phyloP scores from a whole-genome alignment of 108 stramenopile genomes.

The Ochromonas danica region DNA sequence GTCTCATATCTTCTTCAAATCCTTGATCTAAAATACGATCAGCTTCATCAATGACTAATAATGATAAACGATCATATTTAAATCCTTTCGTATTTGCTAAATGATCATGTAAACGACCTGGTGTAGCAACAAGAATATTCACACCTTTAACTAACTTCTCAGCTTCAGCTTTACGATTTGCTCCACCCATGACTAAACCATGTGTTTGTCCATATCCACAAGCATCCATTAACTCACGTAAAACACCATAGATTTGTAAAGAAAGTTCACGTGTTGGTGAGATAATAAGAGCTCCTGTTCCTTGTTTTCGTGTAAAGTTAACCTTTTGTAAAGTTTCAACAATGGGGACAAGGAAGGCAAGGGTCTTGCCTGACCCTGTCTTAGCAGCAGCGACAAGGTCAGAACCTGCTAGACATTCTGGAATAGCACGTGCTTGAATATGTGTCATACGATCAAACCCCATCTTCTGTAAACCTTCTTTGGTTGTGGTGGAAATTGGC shows the following conservation, averaged over 20 bases:
- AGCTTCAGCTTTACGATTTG: slow-evolving; percentile 91
- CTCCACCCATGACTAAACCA: slow-evolving; percentile 90
- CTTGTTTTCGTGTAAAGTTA: slow-evolving; percentile 51
- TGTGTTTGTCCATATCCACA: slow-evolving; percentile 82
- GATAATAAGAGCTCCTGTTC: slow-evolving; percentile 93
- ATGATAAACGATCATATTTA: slow-evolving; percentile 74
- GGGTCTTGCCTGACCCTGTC: no score
- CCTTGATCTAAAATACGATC: slow-evolving; percentile 97
- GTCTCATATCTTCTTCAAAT: slow-evolving; percentile 96
- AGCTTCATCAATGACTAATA: slow-evolving; percentile 97
- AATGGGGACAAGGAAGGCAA: slow-evolving; percentile 90
- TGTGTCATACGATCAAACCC: slow-evolving; percentile 85
- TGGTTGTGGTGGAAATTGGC: slow-evolving; percentile 82
- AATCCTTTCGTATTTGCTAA: slow-evolving; percentile 96
- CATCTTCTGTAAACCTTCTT: slow-evolving; percentile 68
- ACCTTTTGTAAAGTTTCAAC: slow-evolving; percentile 77
- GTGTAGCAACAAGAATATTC: slow-evolving; percentile 92
- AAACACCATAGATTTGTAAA: slow-evolving; percentile 98
- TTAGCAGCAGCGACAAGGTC: slow-evolving; percentile 96
- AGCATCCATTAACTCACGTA: slow-evolving; percentile 74
- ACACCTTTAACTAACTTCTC: slow-evolving; percentile 92
- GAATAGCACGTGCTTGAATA: slow-evolving; percentile 90
- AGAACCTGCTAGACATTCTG: slow-evolving; percentile 82
- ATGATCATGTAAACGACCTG: slow-evolving; percentile 95
- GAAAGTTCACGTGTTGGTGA: slow-evolving; percentile 94